Evolutionary conservation across 495 filamentous ascomycete genomes (phyloP).

Genomic region (Hyaloscypha bicolor): DNA sequence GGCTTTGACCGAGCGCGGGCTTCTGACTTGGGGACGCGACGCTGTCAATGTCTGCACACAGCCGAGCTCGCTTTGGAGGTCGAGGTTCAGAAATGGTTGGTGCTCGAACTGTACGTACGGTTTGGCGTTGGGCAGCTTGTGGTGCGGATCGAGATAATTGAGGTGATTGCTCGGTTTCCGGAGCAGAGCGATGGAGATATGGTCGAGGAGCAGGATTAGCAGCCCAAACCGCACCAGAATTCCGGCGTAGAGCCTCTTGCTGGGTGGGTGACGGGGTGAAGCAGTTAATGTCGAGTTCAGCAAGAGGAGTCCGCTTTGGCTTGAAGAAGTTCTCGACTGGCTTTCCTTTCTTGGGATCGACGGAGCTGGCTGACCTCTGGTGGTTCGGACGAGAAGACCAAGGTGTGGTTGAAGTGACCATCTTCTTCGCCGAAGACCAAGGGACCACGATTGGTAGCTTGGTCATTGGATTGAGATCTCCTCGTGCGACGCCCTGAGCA

Average conservation of each 20-base stretch:
- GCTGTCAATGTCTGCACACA: constrained; percentile 49
- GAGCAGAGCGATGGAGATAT: constrained; percentile 24
- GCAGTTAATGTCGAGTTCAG: constrained; percentile 84
- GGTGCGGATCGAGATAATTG: constrained; percentile 40
- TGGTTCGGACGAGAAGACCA: constrained; percentile 22
- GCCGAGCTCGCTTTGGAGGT: constrained; percentile 61
- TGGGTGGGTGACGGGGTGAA: constrained; percentile 74
- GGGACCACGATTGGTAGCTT: constrained; percentile 65
- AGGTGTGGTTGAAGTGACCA: constrained; percentile 31
- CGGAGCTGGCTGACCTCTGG: constrained; percentile 43
- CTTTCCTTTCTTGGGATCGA: constrained; percentile 61
- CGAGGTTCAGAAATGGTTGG: constrained; percentile 49
- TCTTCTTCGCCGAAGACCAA: constrained; percentile 44
- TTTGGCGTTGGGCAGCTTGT: constrained; percentile 26
- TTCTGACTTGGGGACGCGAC: constrained; percentile 34
- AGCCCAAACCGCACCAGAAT: constrained; percentile 54
- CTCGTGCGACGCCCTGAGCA: constrained; percentile 75
- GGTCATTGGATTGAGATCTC: constrained; percentile 88
- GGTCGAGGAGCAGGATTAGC: constrained; percentile 43
- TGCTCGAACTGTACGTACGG: constrained; percentile 31
- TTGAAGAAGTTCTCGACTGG: constrained; percentile 82
- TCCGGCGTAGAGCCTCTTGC: constrained; percentile 57
- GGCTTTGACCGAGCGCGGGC: constrained; percentile 49
- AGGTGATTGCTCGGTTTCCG: constrained; percentile 33
- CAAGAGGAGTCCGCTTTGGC: constrained; percentile 73